Conservation (phyloP, 768 basidiomycete genomes). For the Hygrophoropsis aurantiaca region DNA sequence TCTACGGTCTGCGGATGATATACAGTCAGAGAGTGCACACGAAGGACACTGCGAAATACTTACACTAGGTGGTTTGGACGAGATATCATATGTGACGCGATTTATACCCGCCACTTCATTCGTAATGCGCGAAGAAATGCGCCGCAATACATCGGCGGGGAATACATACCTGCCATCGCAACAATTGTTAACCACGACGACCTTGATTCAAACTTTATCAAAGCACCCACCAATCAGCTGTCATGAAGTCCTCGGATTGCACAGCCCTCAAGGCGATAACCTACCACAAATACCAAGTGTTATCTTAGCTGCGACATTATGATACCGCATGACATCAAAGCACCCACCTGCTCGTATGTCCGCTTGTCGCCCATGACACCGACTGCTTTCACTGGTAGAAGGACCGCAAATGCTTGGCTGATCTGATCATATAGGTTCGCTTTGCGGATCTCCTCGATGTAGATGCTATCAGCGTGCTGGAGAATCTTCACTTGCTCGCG, state of each 20-base stretch:
- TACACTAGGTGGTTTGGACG: slow-evolving; percentile 94
- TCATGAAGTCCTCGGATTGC: slow-evolving; percentile 99
- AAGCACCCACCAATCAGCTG: slow-evolving; percentile 84
- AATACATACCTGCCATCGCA: slow-evolving; percentile 80
- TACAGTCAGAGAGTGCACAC: not conserved
- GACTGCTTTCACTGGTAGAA: slow-evolving; percentile 94
- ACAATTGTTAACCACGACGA: slow-evolving; percentile 4
- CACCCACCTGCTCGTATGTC: slow-evolving; percentile 87
- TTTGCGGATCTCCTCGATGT: slow-evolving; percentile 95
- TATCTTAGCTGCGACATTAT: slow-evolving; percentile 1
- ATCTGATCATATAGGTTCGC: slow-evolving; percentile 93
- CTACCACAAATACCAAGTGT: slow-evolving; percentile 31
- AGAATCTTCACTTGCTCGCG: slow-evolving; percentile 89
- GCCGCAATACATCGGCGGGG: slow-evolving; percentile 83
- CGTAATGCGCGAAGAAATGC: slow-evolving; percentile 94
- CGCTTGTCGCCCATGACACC: slow-evolving; percentile 97
- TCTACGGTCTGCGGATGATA: slow-evolving; percentile 38
- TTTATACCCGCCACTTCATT: slow-evolving; percentile 98
- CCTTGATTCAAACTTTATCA: slow-evolving; percentile 6
- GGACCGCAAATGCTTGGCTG: slow-evolving; percentile 93
- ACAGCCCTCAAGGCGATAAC: slow-evolving; percentile 95
- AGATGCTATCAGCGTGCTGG: slow-evolving; percentile 91
- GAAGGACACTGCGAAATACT: slow-evolving; percentile 21
- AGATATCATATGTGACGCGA: slow-evolving; percentile 94
- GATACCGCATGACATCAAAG: not conserved